Evolutionary conservation across 495 filamentous ascomycete species (phyloP).

Genomic region (Alectoria sarmentosa): DNA sequence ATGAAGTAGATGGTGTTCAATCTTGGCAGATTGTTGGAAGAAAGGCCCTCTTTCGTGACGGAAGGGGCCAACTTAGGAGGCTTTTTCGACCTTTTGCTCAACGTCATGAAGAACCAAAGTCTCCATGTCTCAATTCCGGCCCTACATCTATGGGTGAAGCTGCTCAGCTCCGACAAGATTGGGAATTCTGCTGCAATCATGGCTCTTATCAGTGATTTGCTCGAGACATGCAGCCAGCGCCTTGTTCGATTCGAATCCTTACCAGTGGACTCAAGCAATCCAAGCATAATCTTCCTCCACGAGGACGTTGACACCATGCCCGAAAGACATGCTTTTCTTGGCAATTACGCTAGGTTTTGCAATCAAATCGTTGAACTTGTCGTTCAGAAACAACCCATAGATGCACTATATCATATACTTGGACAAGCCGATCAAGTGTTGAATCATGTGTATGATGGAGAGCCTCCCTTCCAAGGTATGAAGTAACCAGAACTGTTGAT

Average conservation of each 20-base stretch:
- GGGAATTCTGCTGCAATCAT: constrained; percentile 58
- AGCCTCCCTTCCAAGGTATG: constrained; percentile 62
- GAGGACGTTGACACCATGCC: constrained; percentile 94
- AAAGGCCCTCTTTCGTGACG: constrained; percentile 56
- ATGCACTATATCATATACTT: constrained; percentile 82
- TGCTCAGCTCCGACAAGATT: constrained; percentile 61
- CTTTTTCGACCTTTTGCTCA: constrained; percentile 72
- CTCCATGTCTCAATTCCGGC: constrained; percentile 87
- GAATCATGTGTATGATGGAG: constrained; percentile 64
- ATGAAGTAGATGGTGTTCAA: constrained; percentile 65
- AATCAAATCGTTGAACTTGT: constrained; percentile 76
- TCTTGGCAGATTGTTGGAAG: constrained; percentile 74
- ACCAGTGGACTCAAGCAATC: constrained; percentile 70
- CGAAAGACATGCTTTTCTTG: constrained; percentile 93
- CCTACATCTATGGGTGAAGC: constrained; percentile 79
- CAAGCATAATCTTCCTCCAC: constrained; percentile 70
- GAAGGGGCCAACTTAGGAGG: constrained; percentile 59
- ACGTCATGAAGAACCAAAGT: constrained; percentile 75
- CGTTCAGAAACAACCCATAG: constrained; percentile 67
- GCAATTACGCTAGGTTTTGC: constrained; percentile 91
- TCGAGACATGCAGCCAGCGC: constrained; percentile 71
- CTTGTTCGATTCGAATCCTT: constrained; percentile 80
- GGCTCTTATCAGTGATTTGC: constrained; percentile 61
- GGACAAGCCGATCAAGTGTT: constrained; percentile 65
- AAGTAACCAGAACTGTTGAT: background rate